Evolutionary conservation across 2,329 filamentous ascomycete species (phyloP), one percentile per base, ranked within the genome.

Genomic region (Fusarium falciforme): DNA sequence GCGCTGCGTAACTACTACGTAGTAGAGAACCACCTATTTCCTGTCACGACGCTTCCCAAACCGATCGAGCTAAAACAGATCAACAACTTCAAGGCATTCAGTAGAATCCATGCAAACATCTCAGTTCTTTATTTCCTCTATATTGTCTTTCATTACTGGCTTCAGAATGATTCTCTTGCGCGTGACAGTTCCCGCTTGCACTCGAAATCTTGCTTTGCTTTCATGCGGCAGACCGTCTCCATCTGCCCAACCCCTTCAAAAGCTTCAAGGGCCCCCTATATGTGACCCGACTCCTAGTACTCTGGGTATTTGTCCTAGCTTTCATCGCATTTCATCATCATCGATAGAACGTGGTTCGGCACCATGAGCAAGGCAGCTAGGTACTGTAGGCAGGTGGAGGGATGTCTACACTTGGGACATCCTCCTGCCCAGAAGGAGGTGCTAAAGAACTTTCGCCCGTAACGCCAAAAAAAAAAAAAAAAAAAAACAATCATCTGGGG

Each of bases 381-480:
- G 40, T 44, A 44, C 40, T 44, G 40, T 44, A 44, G 40, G 33
- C 58, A 66, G 66, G 38, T 20, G 20, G 38, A 52, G 59, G 70
- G 58, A 55, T 29, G 49, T 58, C 36, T 35, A 55, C 62, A 52
- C 35, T 29, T 66, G 40, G 58, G 60, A 63, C 59, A 64, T 62
- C 58, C 31, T 72, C 40, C 70, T 77, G 70, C 75, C 70, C 75
- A 76, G 64, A 69, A 76, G 61, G 65, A 64, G 55, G 47, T 66
- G 68, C 63, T 71, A 73, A 74, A 72, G 71, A 74, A 74, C 68
- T 73, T 73, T 76, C 69, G 63, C 75, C 69, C 75, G 58, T 71
- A 79, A 79, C 77, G 77, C 77, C 77, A 76, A 77, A 72, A 25
- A 25, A n/a, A n/a, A n/a, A n/a, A n/a, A n/a, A n/a, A 76, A 77